Base-by-base conservation (phyloP, 257 asterid genomes). In the Solanum medicagineum region DNA sequence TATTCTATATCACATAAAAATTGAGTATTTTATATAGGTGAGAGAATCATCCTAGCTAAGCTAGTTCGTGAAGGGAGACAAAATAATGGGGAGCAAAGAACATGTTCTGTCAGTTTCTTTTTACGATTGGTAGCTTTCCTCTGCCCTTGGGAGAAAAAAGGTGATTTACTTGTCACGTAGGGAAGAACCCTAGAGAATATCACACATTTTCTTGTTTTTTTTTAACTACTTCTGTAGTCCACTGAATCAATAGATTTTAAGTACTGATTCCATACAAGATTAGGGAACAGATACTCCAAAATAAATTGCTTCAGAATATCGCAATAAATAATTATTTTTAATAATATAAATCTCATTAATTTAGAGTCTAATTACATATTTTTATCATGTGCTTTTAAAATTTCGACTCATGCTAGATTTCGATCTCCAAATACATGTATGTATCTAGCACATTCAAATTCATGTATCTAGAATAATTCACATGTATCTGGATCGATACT, bases 51-150 rank as follows among this genome's bases (percentile, higher is more conserved):
- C 12, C 24, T 59, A 82, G 55, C 5, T 69, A 62, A 36, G 49
- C 55, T 57, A 36, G 40, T 7, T n/a, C 8, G 22, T 82, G 75
- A 62, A 82, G 85, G 85, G 85, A 45, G 85, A 82, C 85, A 82
- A 80, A 17, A 80, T 80, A 70, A 80, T 15, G 45, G 86, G 82
- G 85, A 83, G 83, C 82, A 88, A 79, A 85, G 84, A 88, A 87
- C 91, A 88, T 85, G 92, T 84, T 81, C 85, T 87, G 88, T 62
- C 92, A 87, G 88, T 87, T 84, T 65, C 87, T 87, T 81, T 86
- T 44, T 36, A 24, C 24, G 89, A 83, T 73, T 70, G 87, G 88
- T 87, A 84, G 81, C 71, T 66, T 83, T 80, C 86, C 80, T 81
- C 73, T 70, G 77, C 45, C 85, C 89, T 86, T 86, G 86, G 90